Base-by-base conservation (phyloP, 1,139 yeast species). In the Geotrichum restrictum region DNA sequence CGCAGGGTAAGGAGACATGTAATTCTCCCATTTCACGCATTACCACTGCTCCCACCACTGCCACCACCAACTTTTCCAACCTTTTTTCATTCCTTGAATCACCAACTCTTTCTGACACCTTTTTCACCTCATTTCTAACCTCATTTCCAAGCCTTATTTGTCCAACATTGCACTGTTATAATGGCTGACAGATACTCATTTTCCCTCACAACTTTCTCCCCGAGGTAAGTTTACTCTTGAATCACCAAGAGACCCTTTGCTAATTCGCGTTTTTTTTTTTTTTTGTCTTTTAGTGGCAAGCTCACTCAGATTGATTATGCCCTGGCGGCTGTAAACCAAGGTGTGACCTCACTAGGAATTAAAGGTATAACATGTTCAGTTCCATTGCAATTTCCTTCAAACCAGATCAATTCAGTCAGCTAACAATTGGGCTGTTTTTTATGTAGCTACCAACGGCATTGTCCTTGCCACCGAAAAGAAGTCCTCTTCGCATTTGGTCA, bases 101-200 rank as follows among this genome's bases (percentile, higher is more conserved):
- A 19, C 31, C 27, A n/a, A n/a, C n/a, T n/a, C n/a, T n/a, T n/a
- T n/a, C n/a, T n/a, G n/a, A n/a, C n/a, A n/a, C n/a, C n/a, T n/a
- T n/a, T 16, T n/a, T 4, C 37, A 13, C 22, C 16, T n/a, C 24
- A 11, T 18, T 18, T 14, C 24, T 5, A 13, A 3, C 31, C 19
- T 13, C 18, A 31, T 13, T 11, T 22, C 29, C 29, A 24, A 24
- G 7, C 8, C 29, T 24, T 34, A 11, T 16, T n/a, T 34, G 14
- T 8, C 14, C 18, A 34, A 14, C 34, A 31, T 13, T 31, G n/a
- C 11, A 3, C n/a, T 14, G 5, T 41, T 41, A 70, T 57, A 57
- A 91, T 93, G 97, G 96, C 98, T 59, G 98, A 93, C 71, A 82
- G 98, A 78, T 93, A 94, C 74, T 91, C 98, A 14, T 94, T 94